Conservation (phyloP, 148 eudicot genomes). For the Rhododendron simsii region DNA sequence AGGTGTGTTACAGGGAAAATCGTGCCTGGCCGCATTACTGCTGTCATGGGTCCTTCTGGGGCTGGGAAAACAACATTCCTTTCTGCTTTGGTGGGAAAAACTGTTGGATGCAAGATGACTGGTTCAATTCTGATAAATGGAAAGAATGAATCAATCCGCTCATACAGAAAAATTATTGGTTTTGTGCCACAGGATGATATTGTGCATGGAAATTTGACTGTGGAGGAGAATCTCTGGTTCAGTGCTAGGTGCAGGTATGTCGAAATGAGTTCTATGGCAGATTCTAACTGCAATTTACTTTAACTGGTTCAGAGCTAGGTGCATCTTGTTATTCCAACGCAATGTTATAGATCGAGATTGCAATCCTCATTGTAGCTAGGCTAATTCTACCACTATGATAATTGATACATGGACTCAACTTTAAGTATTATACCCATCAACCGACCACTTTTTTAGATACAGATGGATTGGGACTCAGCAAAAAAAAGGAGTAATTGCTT, state of each 20-base stretch:
- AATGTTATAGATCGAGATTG: background rate
- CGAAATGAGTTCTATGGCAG: background rate
- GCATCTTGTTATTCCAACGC: background rate
- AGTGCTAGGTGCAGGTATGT: slow-evolving; percentile 80
- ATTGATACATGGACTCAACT: background rate
- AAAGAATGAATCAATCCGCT: slow-evolving; percentile 49
- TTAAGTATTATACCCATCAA: background rate
- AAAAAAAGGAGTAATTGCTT: background rate
- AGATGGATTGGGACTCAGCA: background rate
- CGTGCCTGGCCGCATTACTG: slow-evolving; percentile 60
- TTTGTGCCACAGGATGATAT: slow-evolving; percentile 91
- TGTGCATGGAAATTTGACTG: slow-evolving; percentile 77
- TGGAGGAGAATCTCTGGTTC: slow-evolving; percentile 80
- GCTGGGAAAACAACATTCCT: slow-evolving; percentile 79
- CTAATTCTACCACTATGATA: background rate
- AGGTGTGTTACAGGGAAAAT: slow-evolving; percentile 65
- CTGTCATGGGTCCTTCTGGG: slow-evolving; percentile 88
- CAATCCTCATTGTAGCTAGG: background rate
- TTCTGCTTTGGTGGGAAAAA: slow-evolving; percentile 70
- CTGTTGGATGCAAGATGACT: slow-evolving; percentile 51
- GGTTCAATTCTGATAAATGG: slow-evolving; percentile 65
- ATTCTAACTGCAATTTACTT: slow-evolving; percentile 6
- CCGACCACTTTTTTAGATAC: background rate
- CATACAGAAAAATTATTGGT: slow-evolving; percentile 65
- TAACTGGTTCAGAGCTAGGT: background rate